These are phyloP conservation scores for Clonostachys byssicola DNA, from an alignment of 2,329 filamentous ascomycete species.

Conservation along the genomic window DNA sequence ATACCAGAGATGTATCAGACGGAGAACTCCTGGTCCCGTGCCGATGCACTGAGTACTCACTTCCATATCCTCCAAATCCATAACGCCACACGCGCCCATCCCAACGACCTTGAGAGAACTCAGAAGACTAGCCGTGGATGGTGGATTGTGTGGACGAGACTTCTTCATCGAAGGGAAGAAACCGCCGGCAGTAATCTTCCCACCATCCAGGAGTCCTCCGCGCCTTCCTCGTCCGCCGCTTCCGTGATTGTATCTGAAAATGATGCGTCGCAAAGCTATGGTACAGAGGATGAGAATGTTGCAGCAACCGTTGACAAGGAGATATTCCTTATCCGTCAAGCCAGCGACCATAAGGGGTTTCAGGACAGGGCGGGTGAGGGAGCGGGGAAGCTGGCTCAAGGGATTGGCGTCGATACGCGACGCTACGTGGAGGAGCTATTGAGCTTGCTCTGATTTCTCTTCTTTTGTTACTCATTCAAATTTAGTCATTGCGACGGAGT, in stretches of 20 bases:
- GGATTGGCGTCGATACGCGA: slow-evolving; percentile 73
- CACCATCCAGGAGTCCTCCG: slow-evolving; percentile 16
- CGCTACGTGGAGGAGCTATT: slow-evolving; percentile 71
- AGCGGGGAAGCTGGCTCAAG: slow-evolving; percentile 60
- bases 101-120: slow-evolving; percentile 52
- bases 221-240: slow-evolving; percentile 11
- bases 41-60: slow-evolving; percentile 62
- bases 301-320: slow-evolving; percentile 40
- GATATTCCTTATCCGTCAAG: slow-evolving; percentile 56
- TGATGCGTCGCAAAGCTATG: neutral
- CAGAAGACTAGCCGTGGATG: slow-evolving; percentile 64
- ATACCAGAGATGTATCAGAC: slow-evolving; percentile 47
- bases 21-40: slow-evolving; percentile 45
- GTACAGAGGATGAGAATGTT: slow-evolving; percentile 5
- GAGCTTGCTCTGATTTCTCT: slow-evolving; percentile 40
- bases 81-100: slow-evolving; percentile 29
- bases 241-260: neutral
- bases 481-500: too few relatives aligned
- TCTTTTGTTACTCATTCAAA: neutral
- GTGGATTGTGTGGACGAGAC: slow-evolving; percentile 66
- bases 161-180: slow-evolving; percentile 31
- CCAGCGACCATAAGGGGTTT: slow-evolving; percentile 47
- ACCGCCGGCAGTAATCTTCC: neutral
- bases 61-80: slow-evolving; percentile 58
- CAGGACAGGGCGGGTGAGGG: slow-evolving; percentile 43